These are phyloP conservation scores for Beauveria caledonica DNA, from an alignment of 2,329 filamentous ascomycete species.

Conservation along the genomic window DNA sequence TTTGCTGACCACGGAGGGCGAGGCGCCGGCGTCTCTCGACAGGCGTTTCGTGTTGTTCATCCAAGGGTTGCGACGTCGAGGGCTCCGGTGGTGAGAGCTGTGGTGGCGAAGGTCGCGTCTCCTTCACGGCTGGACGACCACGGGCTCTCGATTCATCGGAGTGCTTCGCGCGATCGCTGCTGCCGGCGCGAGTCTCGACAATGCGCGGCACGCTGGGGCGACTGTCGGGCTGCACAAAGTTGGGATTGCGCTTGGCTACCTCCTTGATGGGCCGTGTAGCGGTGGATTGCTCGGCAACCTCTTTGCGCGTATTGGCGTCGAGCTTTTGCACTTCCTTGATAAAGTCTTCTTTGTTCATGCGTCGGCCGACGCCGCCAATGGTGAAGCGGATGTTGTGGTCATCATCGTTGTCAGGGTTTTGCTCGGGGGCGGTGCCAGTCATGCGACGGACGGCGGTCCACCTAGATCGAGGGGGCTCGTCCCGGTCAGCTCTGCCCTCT, in stretches of 20 bases:
- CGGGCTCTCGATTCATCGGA: background rate
- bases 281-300: slow-evolving; percentile 43
- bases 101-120: slow-evolving; percentile 9
- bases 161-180: background rate
- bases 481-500: slow-evolving; percentile 23
- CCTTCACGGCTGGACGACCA: slow-evolving; percentile 2
- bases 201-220: slow-evolving; percentile 8
- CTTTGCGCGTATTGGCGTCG: slow-evolving; percentile 54
- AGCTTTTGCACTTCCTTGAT: slow-evolving; percentile 65
- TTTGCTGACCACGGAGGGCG: slow-evolving; percentile 32
- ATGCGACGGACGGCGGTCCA: slow-evolving; percentile 7
- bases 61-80: slow-evolving; percentile 12
- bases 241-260: slow-evolving; percentile 29
- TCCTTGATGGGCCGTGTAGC: slow-evolving; percentile 41
- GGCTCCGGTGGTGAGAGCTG: background rate
- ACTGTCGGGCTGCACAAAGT: background rate
- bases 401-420: slow-evolving; percentile 44
- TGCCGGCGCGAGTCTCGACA: slow-evolving; percentile 5
- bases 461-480: slow-evolving; percentile 15
- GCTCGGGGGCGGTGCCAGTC: slow-evolving; percentile 14
- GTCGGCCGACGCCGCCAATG: slow-evolving; percentile 60
- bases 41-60: slow-evolving; percentile 47
- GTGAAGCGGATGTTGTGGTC: slow-evolving; percentile 69
- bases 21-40: slow-evolving; percentile 61
- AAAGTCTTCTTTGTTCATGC: slow-evolving; percentile 76